Base-by-base conservation (phyloP, 306 rosid genomes). In the Sphenostylis stenocarpa region DNA sequence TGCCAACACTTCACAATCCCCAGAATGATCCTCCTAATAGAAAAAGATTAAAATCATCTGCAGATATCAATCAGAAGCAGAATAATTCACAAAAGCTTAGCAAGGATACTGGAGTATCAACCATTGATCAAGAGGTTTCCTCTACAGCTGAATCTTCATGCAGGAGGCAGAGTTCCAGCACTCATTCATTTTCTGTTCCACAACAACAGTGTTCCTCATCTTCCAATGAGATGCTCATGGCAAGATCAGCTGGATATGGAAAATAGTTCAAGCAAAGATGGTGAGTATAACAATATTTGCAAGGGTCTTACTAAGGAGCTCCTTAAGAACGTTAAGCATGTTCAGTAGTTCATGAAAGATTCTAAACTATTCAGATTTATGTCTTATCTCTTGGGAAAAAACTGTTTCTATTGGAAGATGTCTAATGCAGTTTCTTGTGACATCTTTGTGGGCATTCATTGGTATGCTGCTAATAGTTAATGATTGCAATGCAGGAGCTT, bases 401-500 rank as follows among this genome's bases (percentile, higher is more conserved):
- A 12, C 3, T 41, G 5, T 11, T 41, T 41, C 16, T 11, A 12
- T 31, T 31, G 17, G 49, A 43, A 20, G 21, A 34, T 38, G 23
- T 11, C 24, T n/a, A 34, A 72, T 15, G 23, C 11, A 13, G 16
- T 26, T 39, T 57, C 67, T 57, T 72, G 38, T 28, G 10, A 66
- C 36, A 23, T 24, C 11, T 33, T 64, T 28, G 17, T 31, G 28
- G 38, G 4, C 14, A 43, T 23, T 4, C 14, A 43, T 23, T 33
- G 72, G 71, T 53, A 36, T 29, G 47, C 23, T 71, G 24, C 67
- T 61, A 79, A 47, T 70, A 63, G 44, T 52, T 24, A 58, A 43
- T 24, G 28, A 63, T 29, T 72, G 41, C 15, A 55, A 80, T 60
- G 81, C 72, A 87, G 87, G 82, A 77, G 72, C 72, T 19, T 8